A percentile compares a stretch with the other conserved stretches of the same genome.
Evolutionary conservation across 129 eudicot genomes (phyloP).

Genomic region (Pittosporum tobira): DNA sequence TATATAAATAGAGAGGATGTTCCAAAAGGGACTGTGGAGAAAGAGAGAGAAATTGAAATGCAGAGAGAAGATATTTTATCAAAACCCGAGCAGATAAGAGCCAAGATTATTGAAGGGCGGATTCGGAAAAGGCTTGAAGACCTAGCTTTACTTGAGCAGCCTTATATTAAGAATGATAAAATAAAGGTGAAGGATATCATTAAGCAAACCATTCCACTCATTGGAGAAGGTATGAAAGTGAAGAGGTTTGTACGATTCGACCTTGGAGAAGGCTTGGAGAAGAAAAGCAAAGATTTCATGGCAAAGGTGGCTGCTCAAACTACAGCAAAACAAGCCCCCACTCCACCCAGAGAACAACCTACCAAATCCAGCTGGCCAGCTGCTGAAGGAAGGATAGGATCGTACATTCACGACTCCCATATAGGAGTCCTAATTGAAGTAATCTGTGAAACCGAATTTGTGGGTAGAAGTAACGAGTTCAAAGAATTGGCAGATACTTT

Average conservation of each 20-base stretch:
- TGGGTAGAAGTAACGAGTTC: slow-evolving; percentile 73
- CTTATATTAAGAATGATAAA: slow-evolving; percentile 83
- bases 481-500: slow-evolving; percentile 76
- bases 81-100: slow-evolving; percentile 83
- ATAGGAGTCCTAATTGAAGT: slow-evolving; percentile 95
- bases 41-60: slow-evolving; percentile 80
- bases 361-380: slow-evolving; percentile 80
- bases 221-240: slow-evolving; percentile 89
- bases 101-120: slow-evolving; percentile 88
- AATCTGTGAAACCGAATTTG: slow-evolving; percentile 95
- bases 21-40: slow-evolving; percentile 54
- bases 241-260: slow-evolving; percentile 71
- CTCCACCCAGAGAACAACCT: slow-evolving; percentile 40
- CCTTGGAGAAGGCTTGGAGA: slow-evolving; percentile 96
- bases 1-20: slow-evolving; percentile 65
- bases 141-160: slow-evolving; percentile 87
- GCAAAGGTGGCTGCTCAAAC: slow-evolving; percentile 99
- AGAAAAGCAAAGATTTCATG: slow-evolving; percentile 78
- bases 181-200: slow-evolving; percentile 67
- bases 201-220: slow-evolving; percentile 80
- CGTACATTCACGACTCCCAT: slow-evolving; percentile 91
- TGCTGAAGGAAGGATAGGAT: slow-evolving; percentile 93
- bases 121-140: slow-evolving; percentile 85
- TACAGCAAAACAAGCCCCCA: slow-evolving; percentile 47
- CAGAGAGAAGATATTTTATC: slow-evolving; percentile 87